A percentile compares a stretch with the other conserved stretches of the same genome.
Conservation (phyloP, 192 early-diverging fungal genomes). For the Tieghemiomyces parasiticus region DNA sequence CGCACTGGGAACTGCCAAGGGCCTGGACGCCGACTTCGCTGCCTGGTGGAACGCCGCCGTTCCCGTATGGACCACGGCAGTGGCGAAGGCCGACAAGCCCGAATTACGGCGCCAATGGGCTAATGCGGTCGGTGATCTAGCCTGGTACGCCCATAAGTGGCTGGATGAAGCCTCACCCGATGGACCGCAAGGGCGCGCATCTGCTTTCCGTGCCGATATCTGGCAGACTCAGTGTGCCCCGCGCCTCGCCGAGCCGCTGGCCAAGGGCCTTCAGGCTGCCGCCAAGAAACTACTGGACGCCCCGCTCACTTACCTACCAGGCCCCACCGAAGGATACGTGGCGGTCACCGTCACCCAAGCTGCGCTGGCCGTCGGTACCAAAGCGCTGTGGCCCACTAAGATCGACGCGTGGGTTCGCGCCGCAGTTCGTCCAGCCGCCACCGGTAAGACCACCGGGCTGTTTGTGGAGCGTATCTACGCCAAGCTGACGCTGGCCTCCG, state of each 20-base stretch:
- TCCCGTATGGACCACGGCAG: background rate
- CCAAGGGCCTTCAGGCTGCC: background rate
- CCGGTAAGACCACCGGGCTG: background rate
- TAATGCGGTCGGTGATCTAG: background rate
- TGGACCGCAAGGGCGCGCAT: background rate
- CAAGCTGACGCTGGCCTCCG: background rate
- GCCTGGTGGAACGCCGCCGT: background rate
- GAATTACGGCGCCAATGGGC: constrained; percentile 8
- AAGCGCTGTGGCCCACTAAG: background rate
- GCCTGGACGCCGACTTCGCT: background rate
- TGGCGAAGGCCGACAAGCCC: background rate
- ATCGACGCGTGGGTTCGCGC: background rate
- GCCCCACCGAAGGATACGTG: constrained; percentile 1
- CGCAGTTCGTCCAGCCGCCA: background rate
- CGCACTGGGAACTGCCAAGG: background rate
- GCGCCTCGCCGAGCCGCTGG: background rate
- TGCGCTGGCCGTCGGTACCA: background rate
- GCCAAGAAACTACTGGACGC: background rate
- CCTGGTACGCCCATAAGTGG: background rate
- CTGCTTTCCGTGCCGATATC: background rate
- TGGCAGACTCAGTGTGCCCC: background rate
- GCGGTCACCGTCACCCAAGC: background rate
- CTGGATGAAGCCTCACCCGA: background rate
- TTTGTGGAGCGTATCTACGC: background rate
- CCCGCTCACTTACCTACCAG: background rate